These are phyloP conservation scores for Aspergillus leporis DNA, from an alignment of 495 filamentous ascomycete species.

Conservation along the genomic window DNA sequence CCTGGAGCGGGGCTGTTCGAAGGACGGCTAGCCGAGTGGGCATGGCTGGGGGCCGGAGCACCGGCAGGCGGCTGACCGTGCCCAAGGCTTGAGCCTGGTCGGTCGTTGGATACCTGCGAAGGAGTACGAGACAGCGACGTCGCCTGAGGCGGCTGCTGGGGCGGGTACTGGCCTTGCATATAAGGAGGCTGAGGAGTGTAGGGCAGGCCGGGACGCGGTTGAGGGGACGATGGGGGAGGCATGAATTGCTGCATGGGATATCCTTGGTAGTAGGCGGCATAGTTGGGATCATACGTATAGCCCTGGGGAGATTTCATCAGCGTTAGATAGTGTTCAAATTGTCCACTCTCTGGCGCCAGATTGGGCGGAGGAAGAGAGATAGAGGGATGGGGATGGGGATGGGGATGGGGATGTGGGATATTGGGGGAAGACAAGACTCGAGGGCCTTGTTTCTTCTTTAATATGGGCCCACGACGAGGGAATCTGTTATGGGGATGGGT, in stretches of 20 bases:
- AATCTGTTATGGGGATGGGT: constrained; percentile 39
- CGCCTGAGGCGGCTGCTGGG: constrained; percentile 54
- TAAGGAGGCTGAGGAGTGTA: constrained; percentile 47
- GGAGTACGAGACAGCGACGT: constrained; percentile 79
- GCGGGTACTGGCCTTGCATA: constrained; percentile 55
- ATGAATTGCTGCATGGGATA: constrained; percentile 52
- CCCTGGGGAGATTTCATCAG: constrained; percentile 55
- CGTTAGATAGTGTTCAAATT: constrained; percentile 77
- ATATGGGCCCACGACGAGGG: constrained; percentile 26
- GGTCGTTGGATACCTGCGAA: constrained; percentile 76
- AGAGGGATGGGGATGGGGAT: constrained; percentile 18
- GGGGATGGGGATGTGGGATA: constrained; percentile 13
- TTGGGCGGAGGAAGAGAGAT: constrained; percentile 47
- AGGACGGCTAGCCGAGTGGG: constrained; percentile 57
- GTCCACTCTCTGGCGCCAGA: constrained; percentile 66
- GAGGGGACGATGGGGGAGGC: constrained; percentile 48
- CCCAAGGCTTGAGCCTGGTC: constrained; percentile 76
- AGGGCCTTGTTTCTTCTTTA: constrained; percentile 19
- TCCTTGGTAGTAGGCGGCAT: constrained; percentile 45
- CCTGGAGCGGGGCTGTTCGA: constrained; percentile 53
- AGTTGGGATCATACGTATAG: constrained; percentile 51
- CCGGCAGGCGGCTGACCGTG: constrained; percentile 61
- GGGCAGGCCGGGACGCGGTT: constrained; percentile 53
- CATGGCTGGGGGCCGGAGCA: constrained; percentile 59
- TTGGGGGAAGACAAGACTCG: constrained; percentile 22